Evolutionary conservation across 176 grass and related monocot genomes (phyloP).

Genomic region (Oryza brachyantha): DNA sequence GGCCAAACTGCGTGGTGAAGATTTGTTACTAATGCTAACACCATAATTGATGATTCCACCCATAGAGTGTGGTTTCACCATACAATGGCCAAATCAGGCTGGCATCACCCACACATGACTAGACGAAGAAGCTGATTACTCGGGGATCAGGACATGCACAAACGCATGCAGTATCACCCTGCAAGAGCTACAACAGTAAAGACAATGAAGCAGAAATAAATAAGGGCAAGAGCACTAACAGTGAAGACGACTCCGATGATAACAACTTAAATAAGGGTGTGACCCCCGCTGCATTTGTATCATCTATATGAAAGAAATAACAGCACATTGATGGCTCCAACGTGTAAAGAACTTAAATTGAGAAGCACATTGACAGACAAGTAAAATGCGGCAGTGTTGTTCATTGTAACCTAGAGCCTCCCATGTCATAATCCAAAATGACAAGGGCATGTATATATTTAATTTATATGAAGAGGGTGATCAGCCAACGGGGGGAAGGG

Average conservation of each 20-base stretch:
- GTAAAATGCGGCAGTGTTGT: background rate
- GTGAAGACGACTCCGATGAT: background rate
- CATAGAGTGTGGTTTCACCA: slow-evolving; percentile 59
- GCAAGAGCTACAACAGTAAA: background rate
- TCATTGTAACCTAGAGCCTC: background rate
- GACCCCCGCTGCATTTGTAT: background rate
- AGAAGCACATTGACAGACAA: background rate
- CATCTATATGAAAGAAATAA: background rate
- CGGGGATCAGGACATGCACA: background rate
- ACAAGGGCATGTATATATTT: too few species aligned
- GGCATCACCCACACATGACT: slow-evolving; percentile 23
- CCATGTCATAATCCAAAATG: too few species aligned
- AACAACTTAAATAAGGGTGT: background rate
- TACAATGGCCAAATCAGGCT: slow-evolving; percentile 11
- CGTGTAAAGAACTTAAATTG: background rate
- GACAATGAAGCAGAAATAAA: background rate
- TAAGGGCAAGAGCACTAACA: background rate
- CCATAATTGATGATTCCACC: slow-evolving; percentile 67
- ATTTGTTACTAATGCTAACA: slow-evolving; percentile 53
- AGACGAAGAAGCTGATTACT: background rate
- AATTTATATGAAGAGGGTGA: too few species aligned
- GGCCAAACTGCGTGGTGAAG: slow-evolving; percentile 62
- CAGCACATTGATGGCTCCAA: background rate
- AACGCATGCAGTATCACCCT: background rate
- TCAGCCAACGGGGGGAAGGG: too few species aligned